Evolutionary conservation across 2,329 filamentous ascomycete species (phyloP).

Genomic region (Leptodontidium sp.): DNA sequence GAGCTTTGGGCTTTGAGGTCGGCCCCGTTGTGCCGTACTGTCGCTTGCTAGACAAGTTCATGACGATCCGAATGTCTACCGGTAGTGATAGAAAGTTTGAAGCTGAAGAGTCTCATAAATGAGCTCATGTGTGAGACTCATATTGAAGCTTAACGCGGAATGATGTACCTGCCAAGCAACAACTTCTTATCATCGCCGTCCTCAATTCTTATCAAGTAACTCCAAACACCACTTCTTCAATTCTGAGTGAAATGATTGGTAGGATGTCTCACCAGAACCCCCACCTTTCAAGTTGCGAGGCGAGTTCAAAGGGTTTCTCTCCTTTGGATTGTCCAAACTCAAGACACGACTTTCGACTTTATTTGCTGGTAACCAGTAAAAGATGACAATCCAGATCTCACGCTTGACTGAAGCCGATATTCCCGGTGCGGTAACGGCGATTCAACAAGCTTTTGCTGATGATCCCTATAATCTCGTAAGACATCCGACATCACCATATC

Average conservation of each 20-base stretch:
- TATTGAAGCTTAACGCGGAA: not conserved
- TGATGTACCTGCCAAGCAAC: not conserved
- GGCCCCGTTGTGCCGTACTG: no score
- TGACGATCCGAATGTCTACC: not conserved
- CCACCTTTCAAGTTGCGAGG: conserved; percentile 4
- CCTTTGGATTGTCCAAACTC: not conserved
- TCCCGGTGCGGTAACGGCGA: conserved; percentile 67
- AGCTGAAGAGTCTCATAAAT: not conserved
- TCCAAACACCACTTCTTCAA: not conserved
- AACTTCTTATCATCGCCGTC: not conserved
- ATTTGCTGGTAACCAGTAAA: conserved; percentile 17
- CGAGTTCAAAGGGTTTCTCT: not conserved
- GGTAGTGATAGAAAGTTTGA: not conserved
- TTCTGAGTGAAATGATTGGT: not conserved
- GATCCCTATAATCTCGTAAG: conserved; percentile 66
- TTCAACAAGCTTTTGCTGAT: conserved; percentile 71
- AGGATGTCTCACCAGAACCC: not conserved
- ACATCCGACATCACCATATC: not conserved
- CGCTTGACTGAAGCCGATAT: conserved; percentile 67
- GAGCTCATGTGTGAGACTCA: not conserved
- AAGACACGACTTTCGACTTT: not conserved
- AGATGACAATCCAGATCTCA: conserved; percentile 62
- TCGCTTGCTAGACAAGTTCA: not conserved
- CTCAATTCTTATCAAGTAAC: not conserved
- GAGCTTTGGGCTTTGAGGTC: no score